A percentile compares a stretch with the other conserved stretches of the same genome.
Evolutionary conservation across 345 rosid genomes (phyloP).

Genomic region (Noccaea caerulescens): DNA sequence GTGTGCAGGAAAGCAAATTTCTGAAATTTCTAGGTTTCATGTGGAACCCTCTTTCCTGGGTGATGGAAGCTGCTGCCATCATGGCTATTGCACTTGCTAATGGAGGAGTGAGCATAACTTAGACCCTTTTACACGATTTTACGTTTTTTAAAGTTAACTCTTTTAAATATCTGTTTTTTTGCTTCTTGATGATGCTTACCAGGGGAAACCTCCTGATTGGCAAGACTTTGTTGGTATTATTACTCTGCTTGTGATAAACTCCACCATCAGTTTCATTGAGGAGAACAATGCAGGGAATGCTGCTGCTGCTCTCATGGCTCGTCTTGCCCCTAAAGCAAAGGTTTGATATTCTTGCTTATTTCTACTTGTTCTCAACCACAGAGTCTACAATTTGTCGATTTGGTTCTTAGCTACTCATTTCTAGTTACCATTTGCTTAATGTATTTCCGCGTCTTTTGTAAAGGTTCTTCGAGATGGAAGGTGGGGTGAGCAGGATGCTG

Average conservation of each 20-base stretch:
- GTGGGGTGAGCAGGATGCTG: slow-evolving; percentile 95
- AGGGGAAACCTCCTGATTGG: slow-evolving; percentile 99
- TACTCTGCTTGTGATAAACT: slow-evolving; percentile 82
- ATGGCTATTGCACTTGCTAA: slow-evolving; percentile 99
- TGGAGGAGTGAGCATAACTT: slow-evolving; percentile 79
- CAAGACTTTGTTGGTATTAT: slow-evolving; percentile 97
- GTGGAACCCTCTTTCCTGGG: slow-evolving; percentile 99
- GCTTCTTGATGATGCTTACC: slow-evolving; percentile 18
- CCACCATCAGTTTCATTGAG: slow-evolving; percentile 96
- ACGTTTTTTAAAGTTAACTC: neutral
- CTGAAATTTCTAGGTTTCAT: slow-evolving; percentile 90
- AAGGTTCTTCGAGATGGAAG: slow-evolving; percentile 96
- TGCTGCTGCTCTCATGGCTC: slow-evolving; percentile 98
- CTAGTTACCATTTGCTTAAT: slow-evolving; percentile 1
- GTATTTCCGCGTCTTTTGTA: slow-evolving; percentile 19
- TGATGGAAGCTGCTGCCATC: slow-evolving; percentile 98
- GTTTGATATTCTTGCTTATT: slow-evolving; percentile 47
- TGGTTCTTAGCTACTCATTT: slow-evolving; percentile 5
- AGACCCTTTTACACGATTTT: slow-evolving; percentile 1
- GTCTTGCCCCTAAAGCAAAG: slow-evolving; percentile 96
- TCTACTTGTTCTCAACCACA: slow-evolving; percentile 5
- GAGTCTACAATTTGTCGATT: neutral
- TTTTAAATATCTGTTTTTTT: neutral
- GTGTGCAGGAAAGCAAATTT: slow-evolving; percentile 83
- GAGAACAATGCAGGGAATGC: slow-evolving; percentile 99